Evolutionary conservation across 345 rosid species (phyloP).

Genomic region (Arabidopsis suecica): DNA sequence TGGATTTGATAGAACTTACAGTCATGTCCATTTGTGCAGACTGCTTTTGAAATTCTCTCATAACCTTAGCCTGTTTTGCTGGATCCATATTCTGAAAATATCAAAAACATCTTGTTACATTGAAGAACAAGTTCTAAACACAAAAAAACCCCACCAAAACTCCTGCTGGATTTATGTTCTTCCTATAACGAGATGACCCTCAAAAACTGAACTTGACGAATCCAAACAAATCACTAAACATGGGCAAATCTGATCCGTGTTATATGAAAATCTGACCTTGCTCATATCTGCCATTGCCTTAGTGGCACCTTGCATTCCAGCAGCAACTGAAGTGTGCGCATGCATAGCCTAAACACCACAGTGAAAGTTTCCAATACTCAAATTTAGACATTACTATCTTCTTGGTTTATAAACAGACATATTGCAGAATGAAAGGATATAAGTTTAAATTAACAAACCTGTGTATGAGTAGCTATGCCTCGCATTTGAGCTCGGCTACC

Average conservation of each 20-base stretch:
- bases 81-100: slow-evolving; percentile 90
- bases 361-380: slow-evolving; percentile 20
- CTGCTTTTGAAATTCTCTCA: slow-evolving; percentile 88
- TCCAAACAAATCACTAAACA: not conserved
- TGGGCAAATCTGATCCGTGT: not conserved
- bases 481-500: slow-evolving; percentile 98
- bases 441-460: slow-evolving; percentile 49
- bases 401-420: slow-evolving; percentile 2
- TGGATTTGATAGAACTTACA: slow-evolving; percentile 55
- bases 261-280: slow-evolving; percentile 57
- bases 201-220: not conserved
- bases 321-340: slow-evolving; percentile 91
- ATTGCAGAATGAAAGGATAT: not conserved
- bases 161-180: not conserved
- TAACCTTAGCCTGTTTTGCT: slow-evolving; percentile 79
- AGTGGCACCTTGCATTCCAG: slow-evolving; percentile 89
- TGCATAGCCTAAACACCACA: slow-evolving; percentile 76
- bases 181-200: not conserved
- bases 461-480: slow-evolving; percentile 98
- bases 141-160: not conserved
- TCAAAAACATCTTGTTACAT: slow-evolving; percentile 1
- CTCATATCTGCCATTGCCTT: slow-evolving; percentile 91
- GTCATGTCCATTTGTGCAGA: slow-evolving; percentile 98
- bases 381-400: not conserved
- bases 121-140: not conserved